Conservation (phyloP, 2,329 filamentous ascomycete species). For the Fusarium xylarioides region DNA sequence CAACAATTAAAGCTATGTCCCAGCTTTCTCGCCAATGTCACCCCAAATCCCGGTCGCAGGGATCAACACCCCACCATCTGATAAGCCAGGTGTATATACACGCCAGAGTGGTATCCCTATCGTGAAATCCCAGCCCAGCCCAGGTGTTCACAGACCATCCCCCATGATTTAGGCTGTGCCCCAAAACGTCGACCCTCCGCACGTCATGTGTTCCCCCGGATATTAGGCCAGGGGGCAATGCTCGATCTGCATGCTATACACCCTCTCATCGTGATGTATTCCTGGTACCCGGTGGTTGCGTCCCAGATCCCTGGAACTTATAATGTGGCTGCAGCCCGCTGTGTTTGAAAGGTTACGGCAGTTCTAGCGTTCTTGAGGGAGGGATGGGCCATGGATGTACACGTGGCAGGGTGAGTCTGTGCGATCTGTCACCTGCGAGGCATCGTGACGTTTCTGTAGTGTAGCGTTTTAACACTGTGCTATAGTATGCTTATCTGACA, state of each 20-base stretch:
- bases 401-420: background rate
- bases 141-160: background rate
- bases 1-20: fast-evolving
- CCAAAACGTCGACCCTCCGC: background rate
- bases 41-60: background rate
- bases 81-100: slow-evolving; percentile 19
- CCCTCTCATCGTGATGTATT: background rate
- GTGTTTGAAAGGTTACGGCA: fast-evolving
- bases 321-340: background rate
- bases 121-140: background rate
- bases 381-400: background rate
- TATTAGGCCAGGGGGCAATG: background rate
- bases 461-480: background rate
- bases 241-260: background rate
- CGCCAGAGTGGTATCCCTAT: slow-evolving; percentile 29
- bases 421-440: background rate
- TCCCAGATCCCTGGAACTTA: fast-evolving
- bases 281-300: no score
- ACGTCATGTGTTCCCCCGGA: background rate
- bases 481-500: fast-evolving
- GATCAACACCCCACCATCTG: slow-evolving; percentile 22
- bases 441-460: background rate
- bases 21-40: background rate
- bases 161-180: slow-evolving; percentile 1
- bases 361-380: background rate